Evolutionary conservation across 106 monocot species (phyloP).

Genomic region (Dendrobium huoshanense): DNA sequence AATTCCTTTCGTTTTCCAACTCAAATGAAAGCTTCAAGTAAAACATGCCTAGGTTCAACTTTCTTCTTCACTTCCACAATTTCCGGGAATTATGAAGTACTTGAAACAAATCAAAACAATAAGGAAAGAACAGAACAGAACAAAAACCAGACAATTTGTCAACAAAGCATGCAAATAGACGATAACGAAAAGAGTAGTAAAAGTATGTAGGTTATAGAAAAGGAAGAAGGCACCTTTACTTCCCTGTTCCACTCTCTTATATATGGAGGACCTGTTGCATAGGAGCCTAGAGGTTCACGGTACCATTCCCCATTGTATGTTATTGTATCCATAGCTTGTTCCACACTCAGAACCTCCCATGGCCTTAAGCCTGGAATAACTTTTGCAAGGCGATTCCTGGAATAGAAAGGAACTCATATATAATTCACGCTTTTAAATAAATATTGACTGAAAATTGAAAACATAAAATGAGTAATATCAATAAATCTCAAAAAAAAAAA

Average conservation of each 20-base stretch:
- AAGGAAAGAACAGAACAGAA: not conserved
- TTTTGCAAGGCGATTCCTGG: slow-evolving; percentile 66
- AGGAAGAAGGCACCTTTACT: slow-evolving; percentile 37
- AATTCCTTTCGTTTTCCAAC: not conserved
- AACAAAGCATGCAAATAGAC: not conserved
- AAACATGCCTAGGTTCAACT: not conserved
- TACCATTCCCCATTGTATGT: slow-evolving; percentile 74
- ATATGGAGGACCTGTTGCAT: slow-evolving; percentile 74
- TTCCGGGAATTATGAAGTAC: not conserved
- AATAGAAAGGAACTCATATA: not conserved
- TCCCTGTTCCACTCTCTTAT: slow-evolving; percentile 71
- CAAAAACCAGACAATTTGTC: not conserved
- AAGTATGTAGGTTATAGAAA: not conserved
- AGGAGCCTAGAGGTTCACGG: slow-evolving; percentile 67
- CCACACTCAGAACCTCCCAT: slow-evolving; percentile 81
- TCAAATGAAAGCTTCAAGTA: not conserved
- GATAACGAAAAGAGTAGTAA: not conserved
- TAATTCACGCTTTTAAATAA: not conserved
- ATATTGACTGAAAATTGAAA: not conserved
- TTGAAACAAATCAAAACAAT: not conserved
- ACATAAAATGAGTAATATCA: not conserved
- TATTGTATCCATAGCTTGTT: slow-evolving; percentile 83
- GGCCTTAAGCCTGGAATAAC: slow-evolving; percentile 76
- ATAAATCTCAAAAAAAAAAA: not conserved
- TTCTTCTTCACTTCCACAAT: not conserved